A percentile compares a stretch with the other conserved stretches of the same genome.
Conservation (phyloP, 2,329 filamentous ascomycete genomes). For the Leptodontidium sp. region DNA sequence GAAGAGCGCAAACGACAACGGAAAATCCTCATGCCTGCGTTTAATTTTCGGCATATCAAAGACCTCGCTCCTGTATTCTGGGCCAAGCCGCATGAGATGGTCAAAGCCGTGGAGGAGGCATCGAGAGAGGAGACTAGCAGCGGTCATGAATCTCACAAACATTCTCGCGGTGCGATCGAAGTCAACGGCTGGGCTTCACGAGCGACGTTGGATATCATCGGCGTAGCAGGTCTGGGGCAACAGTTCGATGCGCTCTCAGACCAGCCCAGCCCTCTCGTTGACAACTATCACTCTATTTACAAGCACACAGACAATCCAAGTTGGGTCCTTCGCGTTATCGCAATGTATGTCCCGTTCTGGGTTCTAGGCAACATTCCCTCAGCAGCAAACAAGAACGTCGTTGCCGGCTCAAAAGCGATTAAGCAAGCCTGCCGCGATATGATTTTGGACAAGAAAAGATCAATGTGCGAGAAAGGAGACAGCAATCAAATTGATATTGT, state of each 20-base stretch:
- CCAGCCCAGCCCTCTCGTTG: too few relatives aligned
- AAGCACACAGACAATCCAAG: too few relatives aligned
- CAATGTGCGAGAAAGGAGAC: slow-evolving; percentile 73
- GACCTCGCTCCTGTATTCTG: slow-evolving; percentile 86
- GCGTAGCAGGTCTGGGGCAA: slow-evolving; percentile 66
- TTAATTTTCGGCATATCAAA: slow-evolving; percentile 83
- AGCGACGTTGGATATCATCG: slow-evolving; percentile 77
- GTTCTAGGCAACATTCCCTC: slow-evolving; percentile 56
- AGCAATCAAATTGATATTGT: slow-evolving; percentile 73
- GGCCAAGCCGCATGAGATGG: slow-evolving; percentile 73
- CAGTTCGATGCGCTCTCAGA: slow-evolving; percentile 69
- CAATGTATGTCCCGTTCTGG: slow-evolving; percentile 62
- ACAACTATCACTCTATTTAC: too few relatives aligned
- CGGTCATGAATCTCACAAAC: slow-evolving; percentile 22
- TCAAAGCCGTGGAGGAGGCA: slow-evolving; percentile 52
- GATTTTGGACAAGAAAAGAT: slow-evolving; percentile 61
- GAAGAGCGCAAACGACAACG: slow-evolving; percentile 86
- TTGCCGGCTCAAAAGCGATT: too few relatives aligned
- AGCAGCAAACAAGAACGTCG: too few relatives aligned
- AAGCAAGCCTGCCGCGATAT: too few relatives aligned
- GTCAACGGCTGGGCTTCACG: slow-evolving; percentile 69
- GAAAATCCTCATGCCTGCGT: slow-evolving; percentile 80
- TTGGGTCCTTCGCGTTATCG: slow-evolving; percentile 46
- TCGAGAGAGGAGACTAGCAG: slow-evolving; percentile 40
- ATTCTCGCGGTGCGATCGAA: slow-evolving; percentile 54